Conservation (phyloP, 495 filamentous ascomycete genomes). For the Neurospora sp. region DNA sequence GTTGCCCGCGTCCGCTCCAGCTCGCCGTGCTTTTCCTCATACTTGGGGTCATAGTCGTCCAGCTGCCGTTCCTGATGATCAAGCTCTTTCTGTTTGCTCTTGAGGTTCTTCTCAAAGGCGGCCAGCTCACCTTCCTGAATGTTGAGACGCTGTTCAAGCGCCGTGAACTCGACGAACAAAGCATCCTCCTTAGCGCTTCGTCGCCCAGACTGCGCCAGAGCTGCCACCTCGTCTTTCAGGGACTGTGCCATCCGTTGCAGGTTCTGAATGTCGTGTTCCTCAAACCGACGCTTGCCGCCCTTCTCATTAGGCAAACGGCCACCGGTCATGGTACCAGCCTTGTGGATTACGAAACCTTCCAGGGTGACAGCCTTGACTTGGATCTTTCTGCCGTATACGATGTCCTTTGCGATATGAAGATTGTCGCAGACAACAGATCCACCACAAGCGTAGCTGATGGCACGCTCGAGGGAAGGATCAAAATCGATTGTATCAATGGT, state of each 20-base stretch:
- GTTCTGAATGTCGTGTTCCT: conserved; percentile 79
- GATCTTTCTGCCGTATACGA: conserved; percentile 76
- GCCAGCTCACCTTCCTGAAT: conserved; percentile 67
- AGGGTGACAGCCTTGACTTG: conserved; percentile 91
- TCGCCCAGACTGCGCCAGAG: conserved; percentile 65
- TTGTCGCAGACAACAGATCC: conserved; percentile 94
- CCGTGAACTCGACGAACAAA: conserved; percentile 67
- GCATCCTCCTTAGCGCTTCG: conserved; percentile 67
- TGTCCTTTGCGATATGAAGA: conserved; percentile 70
- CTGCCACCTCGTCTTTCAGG: conserved; percentile 58
- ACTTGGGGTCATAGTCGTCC: conserved; percentile 66
- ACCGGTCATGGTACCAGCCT: conserved; percentile 96
- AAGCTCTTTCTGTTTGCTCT: conserved; percentile 77
- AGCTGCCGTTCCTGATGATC: conserved; percentile 61
- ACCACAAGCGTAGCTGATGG: conserved; percentile 89
- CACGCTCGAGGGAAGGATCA: conserved; percentile 74
- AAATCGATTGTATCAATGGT: conserved; percentile 97
- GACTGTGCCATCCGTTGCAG: conserved; percentile 59
- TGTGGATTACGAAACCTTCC: conserved; percentile 89
- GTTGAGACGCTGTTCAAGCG: conserved; percentile 67
- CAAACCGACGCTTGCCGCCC: conserved; percentile 71
- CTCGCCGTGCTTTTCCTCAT: conserved; percentile 55
- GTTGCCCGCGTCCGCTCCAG: conserved; percentile 55
- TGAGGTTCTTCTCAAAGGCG: conserved; percentile 74
- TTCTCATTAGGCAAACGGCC: conserved; percentile 66